Evolutionary conservation across 1,284 basidiomycete genomes (phyloP), one percentile per base, ranked within the genome.

Genomic region (Rhodotorula sp.): DNA sequence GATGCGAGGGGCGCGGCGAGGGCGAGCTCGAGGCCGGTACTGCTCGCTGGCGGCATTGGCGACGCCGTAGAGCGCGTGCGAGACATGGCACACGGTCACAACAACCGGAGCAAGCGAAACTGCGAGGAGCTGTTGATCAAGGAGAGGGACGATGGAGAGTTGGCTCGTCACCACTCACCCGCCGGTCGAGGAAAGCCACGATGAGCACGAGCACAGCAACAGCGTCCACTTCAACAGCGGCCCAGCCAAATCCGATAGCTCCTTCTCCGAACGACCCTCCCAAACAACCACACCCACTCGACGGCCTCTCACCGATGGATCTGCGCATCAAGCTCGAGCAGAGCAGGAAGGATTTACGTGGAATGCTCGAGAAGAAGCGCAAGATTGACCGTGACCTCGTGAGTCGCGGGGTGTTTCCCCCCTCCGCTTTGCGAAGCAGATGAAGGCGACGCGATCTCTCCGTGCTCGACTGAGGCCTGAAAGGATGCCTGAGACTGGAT

Each of bases 311-410:
- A 3, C 74, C 71, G 32, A 68, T 65, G 32, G 74, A 76, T 30
- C 48, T 76, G n/a, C 52, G 70, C 36, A 68, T 66, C 54, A 71
- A 75, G 55, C 72, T 77, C 22, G 76, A 77, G 1, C 27, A 32
- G 2, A 39, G 53, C 19, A 39, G 74, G 29, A 70, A 62, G 29
- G 62, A 67, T 17, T 59, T 77, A 30, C 56, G 67, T 27, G 52
- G 34, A 15, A 52, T 68, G 15, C 57, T 77, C 44, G 72, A 76
- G 24, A 67, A 65, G 62, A 77, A 77, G 61, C 68, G 73, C 51
- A 71, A 63, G 59, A 64, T 76, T 9, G 76, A 77, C 61, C 63
- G 71, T 29, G 72, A 76, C 27, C 46, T 76, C 53, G 74, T 76
- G 29, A 54, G 74, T 65, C 30, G 4, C 15, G 5, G n/a, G 36